Conservation (phyloP, 495 filamentous ascomycete genomes). For the Cudoniella acicularis region DNA sequence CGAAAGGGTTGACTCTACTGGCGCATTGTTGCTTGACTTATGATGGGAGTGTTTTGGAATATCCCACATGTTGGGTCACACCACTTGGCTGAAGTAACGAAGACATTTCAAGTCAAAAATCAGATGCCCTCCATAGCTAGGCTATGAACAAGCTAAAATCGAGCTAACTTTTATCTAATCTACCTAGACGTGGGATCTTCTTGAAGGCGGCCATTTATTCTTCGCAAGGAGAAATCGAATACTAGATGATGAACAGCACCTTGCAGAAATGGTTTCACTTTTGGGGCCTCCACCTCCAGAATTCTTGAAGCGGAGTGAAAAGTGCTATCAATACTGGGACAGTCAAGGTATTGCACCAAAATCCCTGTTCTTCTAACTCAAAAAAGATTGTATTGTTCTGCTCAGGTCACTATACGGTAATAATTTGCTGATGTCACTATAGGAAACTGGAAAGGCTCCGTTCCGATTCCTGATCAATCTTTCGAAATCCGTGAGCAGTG, state of each 20-base stretch:
- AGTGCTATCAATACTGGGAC: constrained; percentile 27
- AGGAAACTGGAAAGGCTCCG: constrained; percentile 34
- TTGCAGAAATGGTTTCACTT: constrained; percentile 29
- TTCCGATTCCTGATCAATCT: constrained; percentile 32
- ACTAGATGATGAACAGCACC: constrained; percentile 26
- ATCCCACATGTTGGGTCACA: constrained; percentile 8
- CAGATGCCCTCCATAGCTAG: constrained; percentile 17
- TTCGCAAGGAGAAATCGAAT: constrained; percentile 16
- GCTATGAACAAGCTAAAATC: constrained; percentile 17
- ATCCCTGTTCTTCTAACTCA: constrained; percentile 13
- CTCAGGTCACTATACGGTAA: constrained; percentile 12
- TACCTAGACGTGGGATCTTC: constrained; percentile 28
- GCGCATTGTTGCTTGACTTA: constrained; percentile 14
- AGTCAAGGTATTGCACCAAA: constrained; percentile 19
- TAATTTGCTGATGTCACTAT: constrained; percentile 20
- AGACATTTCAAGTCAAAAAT: constrained; percentile 19
- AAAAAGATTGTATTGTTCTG: constrained; percentile 15
- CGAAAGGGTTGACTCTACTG: too few relatives aligned
- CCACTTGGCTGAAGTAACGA: constrained; percentile 18
- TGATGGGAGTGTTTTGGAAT: constrained; percentile 11
- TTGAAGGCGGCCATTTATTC: constrained; percentile 27
- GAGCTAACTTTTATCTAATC: constrained; percentile 21
- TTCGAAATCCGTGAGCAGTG: constrained; percentile 25
- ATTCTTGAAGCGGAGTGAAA: constrained; percentile 24
- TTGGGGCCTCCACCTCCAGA: constrained; percentile 26